phyloP scores from a whole-genome alignment of 192 early-diverging fungal genomes.

The Coemansia sp. region DNA sequence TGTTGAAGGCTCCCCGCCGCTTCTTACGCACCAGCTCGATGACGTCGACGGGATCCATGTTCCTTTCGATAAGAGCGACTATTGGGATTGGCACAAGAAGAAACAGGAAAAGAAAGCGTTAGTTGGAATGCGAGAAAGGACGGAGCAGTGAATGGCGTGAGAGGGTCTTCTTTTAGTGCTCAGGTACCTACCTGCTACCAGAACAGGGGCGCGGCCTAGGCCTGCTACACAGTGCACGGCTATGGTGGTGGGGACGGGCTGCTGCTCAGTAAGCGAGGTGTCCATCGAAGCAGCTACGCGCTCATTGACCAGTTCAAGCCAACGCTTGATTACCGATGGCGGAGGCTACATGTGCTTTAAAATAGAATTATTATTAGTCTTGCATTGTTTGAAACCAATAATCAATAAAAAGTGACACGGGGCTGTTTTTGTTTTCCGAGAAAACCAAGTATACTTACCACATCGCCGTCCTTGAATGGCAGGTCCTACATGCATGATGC shows the following conservation, averaged over 20 bases:
- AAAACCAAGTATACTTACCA: conserved; percentile 41
- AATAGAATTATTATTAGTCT: too few relatives aligned
- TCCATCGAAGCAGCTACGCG: conserved; percentile 39
- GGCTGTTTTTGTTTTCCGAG: neutral
- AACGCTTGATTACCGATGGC: conserved; percentile 50
- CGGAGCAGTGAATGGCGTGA: too few relatives aligned
- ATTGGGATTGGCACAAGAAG: too few relatives aligned
- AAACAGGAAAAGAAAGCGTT: too few relatives aligned
- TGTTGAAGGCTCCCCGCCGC: conserved; percentile 78
- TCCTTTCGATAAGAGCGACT: conserved; percentile 73
- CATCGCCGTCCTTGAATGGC: conserved; percentile 87
- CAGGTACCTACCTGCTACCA: conserved; percentile 64
- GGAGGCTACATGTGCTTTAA: conserved; percentile 35
- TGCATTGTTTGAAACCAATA: too few relatives aligned
- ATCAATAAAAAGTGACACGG: neutral
- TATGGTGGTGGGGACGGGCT: conserved; percentile 56
- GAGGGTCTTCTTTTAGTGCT: conserved; percentile 1
- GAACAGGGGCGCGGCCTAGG: conserved; percentile 88
- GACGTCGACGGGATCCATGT: conserved; percentile 72
- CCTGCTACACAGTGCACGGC: conserved; percentile 96
- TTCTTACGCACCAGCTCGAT: conserved; percentile 69
- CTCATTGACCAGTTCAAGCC: conserved; percentile 63
- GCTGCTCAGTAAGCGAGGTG: conserved; percentile 2
- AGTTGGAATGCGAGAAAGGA: too few relatives aligned
- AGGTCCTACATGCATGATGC: conserved; percentile 50